These are phyloP conservation scores for Globisporangium solare DNA, from an alignment of 352 stramenopile species.

Conservation along the genomic window DNA sequence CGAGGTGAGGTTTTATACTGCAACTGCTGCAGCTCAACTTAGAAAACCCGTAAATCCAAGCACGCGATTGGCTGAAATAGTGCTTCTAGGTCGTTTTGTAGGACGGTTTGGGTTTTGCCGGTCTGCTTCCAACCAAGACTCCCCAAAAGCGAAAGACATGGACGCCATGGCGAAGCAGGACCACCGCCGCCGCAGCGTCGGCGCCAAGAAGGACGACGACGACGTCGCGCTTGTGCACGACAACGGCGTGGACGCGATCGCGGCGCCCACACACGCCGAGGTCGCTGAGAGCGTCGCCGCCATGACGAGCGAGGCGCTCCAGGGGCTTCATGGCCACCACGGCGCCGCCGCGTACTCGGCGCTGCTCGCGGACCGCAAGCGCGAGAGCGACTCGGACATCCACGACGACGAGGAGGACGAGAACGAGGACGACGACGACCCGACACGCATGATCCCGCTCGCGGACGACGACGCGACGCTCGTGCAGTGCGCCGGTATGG, in stretches of 20 bases:
- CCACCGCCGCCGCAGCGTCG: conserved; percentile 17
- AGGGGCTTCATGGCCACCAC: conserved; percentile 20
- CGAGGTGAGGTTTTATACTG: too few species aligned
- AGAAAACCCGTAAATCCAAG: too few species aligned
- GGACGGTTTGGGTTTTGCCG: not conserved
- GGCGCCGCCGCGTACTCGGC: conserved; percentile 34
- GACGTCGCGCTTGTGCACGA: conserved; percentile 12
- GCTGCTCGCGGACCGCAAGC: conserved; percentile 59
- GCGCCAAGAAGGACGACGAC: conserved; percentile 11
- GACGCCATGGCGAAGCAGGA: conserved; percentile 11
- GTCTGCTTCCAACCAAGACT: not conserved
- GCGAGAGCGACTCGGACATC: conserved; percentile 45
- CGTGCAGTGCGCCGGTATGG: conserved; percentile 63
- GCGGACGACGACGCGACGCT: conserved; percentile 56
- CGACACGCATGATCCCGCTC: conserved; percentile 38
- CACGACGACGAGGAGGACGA: conserved; percentile 55
- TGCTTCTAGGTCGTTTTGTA: too few species aligned
- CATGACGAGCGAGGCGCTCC: conserved; percentile 19
- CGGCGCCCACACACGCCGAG: conserved; percentile 10
- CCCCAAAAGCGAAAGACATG: not conserved
- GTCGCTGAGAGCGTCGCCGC: conserved; percentile 16
- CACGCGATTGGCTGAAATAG: too few species aligned
- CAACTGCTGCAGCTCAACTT: too few species aligned
- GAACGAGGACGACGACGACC: conserved; percentile 33
- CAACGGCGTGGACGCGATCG: conserved; percentile 4